A percentile compares a stretch with the other conserved stretches of the same genome.
phyloP scores from a whole-genome alignment of 345 rosid species.

The Abelmoschus esculentus region DNA sequence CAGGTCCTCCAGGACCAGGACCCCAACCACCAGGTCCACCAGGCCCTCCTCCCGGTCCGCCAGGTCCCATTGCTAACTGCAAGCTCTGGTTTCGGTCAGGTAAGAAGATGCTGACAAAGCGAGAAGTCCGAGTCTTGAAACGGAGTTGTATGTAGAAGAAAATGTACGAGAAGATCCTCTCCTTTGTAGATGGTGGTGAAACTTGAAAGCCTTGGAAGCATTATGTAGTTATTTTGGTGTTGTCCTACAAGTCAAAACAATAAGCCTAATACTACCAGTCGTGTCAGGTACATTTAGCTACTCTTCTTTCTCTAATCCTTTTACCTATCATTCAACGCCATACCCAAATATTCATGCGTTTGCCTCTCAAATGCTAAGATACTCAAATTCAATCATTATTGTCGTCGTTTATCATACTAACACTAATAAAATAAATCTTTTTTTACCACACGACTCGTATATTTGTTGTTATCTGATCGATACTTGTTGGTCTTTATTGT shows the following conservation, averaged over 20 bases:
- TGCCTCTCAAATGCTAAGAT: too few relatives aligned
- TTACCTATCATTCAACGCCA: not conserved
- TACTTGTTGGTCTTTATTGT: too few relatives aligned
- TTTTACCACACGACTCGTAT: too few relatives aligned
- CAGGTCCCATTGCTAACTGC: conserved; percentile 23
- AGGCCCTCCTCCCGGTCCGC: conserved; percentile 15
- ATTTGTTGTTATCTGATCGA: too few relatives aligned
- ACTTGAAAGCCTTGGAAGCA: not conserved
- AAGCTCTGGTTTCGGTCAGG: not conserved
- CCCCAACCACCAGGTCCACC: conserved; percentile 27
- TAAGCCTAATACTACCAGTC: conserved; percentile 2
- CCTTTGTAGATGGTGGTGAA: too few relatives aligned
- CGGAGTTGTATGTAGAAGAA: not conserved
- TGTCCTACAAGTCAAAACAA: not conserved
- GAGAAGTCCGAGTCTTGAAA: not conserved
- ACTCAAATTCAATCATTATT: too few relatives aligned
- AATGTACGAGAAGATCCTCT: not conserved
- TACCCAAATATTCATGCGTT: too few relatives aligned
- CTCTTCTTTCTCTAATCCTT: not conserved
- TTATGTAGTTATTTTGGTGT: not conserved
- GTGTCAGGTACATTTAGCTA: not conserved
- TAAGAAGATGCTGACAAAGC: too few relatives aligned
- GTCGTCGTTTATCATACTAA: too few relatives aligned
- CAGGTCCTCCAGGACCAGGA: conserved; percentile 22
- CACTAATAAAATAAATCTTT: too few relatives aligned